These are phyloP conservation scores for Tuber melanosporum DNA, from an alignment of 495 filamentous ascomycete genomes.

Conservation along the genomic window DNA sequence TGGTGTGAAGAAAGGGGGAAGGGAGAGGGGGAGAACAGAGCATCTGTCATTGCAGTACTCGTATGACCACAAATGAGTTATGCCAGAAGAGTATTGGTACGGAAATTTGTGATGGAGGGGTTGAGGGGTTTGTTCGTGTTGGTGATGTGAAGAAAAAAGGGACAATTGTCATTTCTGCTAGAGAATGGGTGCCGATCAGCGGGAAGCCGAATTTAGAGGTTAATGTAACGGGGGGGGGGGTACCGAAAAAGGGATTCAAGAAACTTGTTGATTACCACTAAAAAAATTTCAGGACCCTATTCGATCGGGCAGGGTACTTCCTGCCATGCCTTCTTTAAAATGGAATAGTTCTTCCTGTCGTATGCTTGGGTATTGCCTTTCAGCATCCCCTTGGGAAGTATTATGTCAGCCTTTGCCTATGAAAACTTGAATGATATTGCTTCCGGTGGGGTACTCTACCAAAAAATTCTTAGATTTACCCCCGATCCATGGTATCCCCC, in stretches of 20 bases:
- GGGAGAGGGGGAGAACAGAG: background rate
- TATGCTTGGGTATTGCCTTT: background rate
- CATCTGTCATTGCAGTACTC: too few species aligned
- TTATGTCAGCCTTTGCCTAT: background rate
- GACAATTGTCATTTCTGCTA: background rate
- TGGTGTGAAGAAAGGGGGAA: background rate
- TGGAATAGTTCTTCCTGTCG: background rate
- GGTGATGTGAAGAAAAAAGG: background rate
- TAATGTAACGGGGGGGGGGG: background rate
- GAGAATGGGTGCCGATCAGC: background rate
- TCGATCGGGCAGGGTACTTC: background rate
- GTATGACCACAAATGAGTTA: background rate
- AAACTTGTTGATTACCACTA: background rate
- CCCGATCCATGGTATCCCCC: background rate
- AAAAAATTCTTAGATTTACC: background rate
- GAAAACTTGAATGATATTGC: background rate
- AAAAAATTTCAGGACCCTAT: background rate
- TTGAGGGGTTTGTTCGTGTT: background rate
- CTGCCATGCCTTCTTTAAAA: background rate
- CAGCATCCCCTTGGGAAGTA: background rate
- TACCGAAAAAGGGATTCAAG: background rate
- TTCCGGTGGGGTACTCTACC: background rate
- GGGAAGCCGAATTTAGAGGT: background rate
- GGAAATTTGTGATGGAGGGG: background rate
- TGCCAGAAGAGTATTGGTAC: background rate